A percentile compares a stretch with the other conserved stretches of the same genome.
Evolutionary conservation across 192 early-diverging fungal genomes (phyloP).

Genomic region (Dissophora ornata): DNA sequence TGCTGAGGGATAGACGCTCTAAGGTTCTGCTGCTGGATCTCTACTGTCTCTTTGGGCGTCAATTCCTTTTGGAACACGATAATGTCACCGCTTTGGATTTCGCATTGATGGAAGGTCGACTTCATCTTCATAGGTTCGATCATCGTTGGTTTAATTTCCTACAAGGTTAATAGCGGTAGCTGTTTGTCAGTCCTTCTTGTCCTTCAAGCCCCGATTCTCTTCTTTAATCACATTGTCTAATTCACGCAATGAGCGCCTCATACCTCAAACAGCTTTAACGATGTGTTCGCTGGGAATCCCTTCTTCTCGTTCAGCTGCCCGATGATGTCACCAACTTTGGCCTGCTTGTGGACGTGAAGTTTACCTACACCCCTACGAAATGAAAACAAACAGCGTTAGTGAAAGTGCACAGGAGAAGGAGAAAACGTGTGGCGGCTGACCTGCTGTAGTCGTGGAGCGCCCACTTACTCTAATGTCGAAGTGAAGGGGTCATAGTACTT

Average conservation of each 20-base stretch:
- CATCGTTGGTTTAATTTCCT: constrained; percentile 95
- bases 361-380: constrained; percentile 64
- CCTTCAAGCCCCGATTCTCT: no score
- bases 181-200: background rate
- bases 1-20: constrained; percentile 69
- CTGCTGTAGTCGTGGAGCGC: no score
- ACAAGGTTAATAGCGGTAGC: background rate
- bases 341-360: constrained; percentile 60
- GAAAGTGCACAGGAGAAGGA: no score
- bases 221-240: no score
- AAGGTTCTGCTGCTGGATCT: constrained; percentile 55
- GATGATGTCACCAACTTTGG: constrained; percentile 71
- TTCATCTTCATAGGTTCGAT: constrained; percentile 80
- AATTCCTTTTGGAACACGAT: constrained; percentile 81
- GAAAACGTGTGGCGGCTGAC: no score
- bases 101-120: constrained; percentile 74
- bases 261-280: constrained; percentile 74
- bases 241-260: no score
- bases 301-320: constrained; percentile 65
- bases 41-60: constrained; percentile 55
- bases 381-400: background rate
- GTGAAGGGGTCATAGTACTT: constrained; percentile 84
- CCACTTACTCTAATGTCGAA: constrained; percentile 70
- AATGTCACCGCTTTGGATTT: constrained; percentile 96
- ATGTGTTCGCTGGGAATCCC: constrained; percentile 65